Conservation (phyloP, 2,329 filamentous ascomycete species). For the Domatiomyces catenatus region DNA sequence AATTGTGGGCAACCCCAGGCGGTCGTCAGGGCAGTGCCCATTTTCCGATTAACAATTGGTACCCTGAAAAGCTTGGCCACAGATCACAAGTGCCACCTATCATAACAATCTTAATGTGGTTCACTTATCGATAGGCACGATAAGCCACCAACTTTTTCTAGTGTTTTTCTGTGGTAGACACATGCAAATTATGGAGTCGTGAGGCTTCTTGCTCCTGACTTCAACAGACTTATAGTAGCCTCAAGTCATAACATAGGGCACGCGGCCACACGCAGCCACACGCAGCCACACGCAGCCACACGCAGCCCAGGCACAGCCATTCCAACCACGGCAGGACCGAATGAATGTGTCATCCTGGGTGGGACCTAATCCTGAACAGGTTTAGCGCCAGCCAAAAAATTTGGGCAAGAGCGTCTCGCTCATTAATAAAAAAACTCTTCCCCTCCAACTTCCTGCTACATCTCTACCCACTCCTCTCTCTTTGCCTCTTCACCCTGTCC, state of each 20-base stretch:
- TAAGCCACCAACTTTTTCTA: no score
- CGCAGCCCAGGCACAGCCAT: neutral
- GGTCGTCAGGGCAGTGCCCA: neutral
- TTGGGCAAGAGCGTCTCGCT: constrained; percentile 1
- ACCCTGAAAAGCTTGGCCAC: no score
- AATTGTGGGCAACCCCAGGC: neutral
- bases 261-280: no score
- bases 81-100: no score
- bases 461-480: constrained; percentile 4
- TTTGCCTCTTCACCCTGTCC: constrained; percentile 2
- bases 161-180: no score
- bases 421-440: neutral
- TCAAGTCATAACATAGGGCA: no score
- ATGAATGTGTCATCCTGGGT: neutral
- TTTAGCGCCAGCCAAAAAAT: neutral
- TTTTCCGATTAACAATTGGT: neutral
- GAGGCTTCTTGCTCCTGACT: no score
- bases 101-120: no score
- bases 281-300: no score
- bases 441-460: constrained; percentile 2
- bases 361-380: neutral
- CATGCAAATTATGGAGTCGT: no score
- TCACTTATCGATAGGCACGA: no score
- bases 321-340: neutral
- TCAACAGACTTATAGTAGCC: no score